These are phyloP conservation scores for Thozetella sp. DNA, from an alignment of 495 filamentous ascomycete species.

Conservation along the genomic window DNA sequence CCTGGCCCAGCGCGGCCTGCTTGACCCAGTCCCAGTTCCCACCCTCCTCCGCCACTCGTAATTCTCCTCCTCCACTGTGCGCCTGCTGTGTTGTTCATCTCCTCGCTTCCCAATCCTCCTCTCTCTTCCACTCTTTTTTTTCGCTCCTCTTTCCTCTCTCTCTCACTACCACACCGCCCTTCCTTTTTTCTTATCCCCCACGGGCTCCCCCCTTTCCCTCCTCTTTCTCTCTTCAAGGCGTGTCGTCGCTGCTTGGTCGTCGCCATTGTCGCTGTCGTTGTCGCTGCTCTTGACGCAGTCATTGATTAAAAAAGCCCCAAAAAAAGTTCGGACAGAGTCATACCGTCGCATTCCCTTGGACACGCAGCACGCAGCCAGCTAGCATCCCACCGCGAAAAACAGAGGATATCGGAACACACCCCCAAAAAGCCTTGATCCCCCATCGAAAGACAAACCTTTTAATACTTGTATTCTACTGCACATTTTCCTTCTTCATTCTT, in stretches of 20 bases:
- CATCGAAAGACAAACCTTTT: constrained; percentile 25
- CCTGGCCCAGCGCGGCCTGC: not conserved
- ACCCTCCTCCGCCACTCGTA: constrained; percentile 12
- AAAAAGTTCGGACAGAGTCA: not conserved
- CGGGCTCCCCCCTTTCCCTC: constrained; percentile 38
- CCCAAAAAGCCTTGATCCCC: constrained; percentile 20
- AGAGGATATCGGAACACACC: constrained; percentile 13
- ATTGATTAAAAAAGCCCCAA: constrained; percentile 4
- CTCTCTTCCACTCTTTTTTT: constrained; percentile 33
- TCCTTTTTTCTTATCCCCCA: constrained; percentile 40
- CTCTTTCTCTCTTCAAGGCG: constrained; percentile 18
- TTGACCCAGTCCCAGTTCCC: not conserved
- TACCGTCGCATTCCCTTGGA: constrained; percentile 24
- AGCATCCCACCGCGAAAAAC: constrained; percentile 10
- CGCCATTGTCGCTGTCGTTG: constrained; percentile 4
- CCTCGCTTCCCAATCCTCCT: constrained; percentile 22
- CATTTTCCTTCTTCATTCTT: constrained; percentile 1
- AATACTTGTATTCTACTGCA: constrained; percentile 38
- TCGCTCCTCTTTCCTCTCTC: constrained; percentile 30
- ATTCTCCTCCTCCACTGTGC: not conserved
- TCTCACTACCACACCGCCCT: constrained; percentile 37
- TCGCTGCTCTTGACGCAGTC: constrained; percentile 1
- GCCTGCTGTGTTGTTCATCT: constrained; percentile 2
- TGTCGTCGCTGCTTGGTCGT: constrained; percentile 1
- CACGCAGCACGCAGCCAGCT: constrained; percentile 11